Conservation (phyloP, 2,329 filamentous ascomycete genomes). For the Zymoseptoria pseudotritici region DNA sequence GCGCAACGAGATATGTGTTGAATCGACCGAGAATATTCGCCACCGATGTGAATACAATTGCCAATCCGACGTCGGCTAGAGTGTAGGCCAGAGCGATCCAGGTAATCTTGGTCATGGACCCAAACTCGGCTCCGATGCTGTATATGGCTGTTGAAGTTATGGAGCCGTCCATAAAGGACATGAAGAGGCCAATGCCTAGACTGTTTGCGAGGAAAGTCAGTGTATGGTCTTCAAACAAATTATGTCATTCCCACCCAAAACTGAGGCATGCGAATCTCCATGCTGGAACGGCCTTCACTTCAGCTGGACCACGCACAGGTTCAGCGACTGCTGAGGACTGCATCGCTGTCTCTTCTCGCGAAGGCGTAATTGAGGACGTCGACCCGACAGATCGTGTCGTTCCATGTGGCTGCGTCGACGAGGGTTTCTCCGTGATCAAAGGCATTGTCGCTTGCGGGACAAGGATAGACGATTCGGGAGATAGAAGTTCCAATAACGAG, state of each 20-base stretch:
- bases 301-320: too few relatives aligned
- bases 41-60: slow-evolving; percentile 47
- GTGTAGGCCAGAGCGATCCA: slow-evolving; percentile 53
- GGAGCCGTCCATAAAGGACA: slow-evolving; percentile 52
- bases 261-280: not conserved
- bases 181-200: slow-evolving; percentile 47
- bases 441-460: not conserved
- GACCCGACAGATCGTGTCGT: not conserved
- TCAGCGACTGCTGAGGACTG: not conserved
- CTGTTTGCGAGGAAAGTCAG: slow-evolving; percentile 25
- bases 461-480: not conserved
- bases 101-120: slow-evolving; percentile 45
- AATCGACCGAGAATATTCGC: slow-evolving; percentile 50
- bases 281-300: not conserved
- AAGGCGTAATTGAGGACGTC: not conserved
- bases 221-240: not conserved
- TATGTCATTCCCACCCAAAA: not conserved
- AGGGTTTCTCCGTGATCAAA: not conserved
- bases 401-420: not conserved
- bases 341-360: not conserved
- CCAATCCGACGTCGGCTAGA: slow-evolving; percentile 51
- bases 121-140: slow-evolving; percentile 48
- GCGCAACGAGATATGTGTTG: slow-evolving; percentile 46
- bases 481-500: not conserved
- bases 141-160: slow-evolving; percentile 53